phyloP scores from a whole-genome alignment of 352 stramenopile genomes.

The Globisporangium paddicum region DNA sequence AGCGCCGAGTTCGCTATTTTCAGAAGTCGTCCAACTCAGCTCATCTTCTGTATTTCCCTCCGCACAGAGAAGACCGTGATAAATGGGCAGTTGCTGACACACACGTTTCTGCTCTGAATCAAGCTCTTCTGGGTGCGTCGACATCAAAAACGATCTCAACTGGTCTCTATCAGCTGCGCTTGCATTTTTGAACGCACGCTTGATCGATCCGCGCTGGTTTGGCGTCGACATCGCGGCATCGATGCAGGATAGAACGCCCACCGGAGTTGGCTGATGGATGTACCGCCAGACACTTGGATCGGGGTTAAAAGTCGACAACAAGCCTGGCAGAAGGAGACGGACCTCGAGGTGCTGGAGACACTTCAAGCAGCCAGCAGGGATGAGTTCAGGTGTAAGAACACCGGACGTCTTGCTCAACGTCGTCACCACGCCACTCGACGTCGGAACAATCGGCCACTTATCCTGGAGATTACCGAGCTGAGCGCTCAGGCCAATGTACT shows the following conservation, averaged over 20 bases:
- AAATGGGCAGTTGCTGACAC: conserved; percentile 46
- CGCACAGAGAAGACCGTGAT: conserved; percentile 26
- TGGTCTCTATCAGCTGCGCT: conserved; percentile 29
- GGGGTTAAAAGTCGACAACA: conserved; percentile 51
- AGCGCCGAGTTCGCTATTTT: conserved; percentile 7
- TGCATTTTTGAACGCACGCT: conserved; percentile 18
- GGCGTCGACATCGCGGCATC: conserved; percentile 11
- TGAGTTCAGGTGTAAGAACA: conserved; percentile 50
- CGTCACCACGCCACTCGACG: conserved; percentile 32
- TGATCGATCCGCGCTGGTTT: conserved; percentile 3
- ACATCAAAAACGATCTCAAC: conserved; percentile 41
- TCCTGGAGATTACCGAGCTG: conserved; percentile 41
- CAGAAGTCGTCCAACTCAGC: conserved; percentile 18
- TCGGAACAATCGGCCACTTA: conserved; percentile 70
- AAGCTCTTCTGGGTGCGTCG: conserved; percentile 31
- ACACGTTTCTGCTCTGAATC: conserved; percentile 24
- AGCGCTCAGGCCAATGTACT: conserved; percentile 46
- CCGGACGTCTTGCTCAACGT: conserved; percentile 34
- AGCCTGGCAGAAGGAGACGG: conserved; percentile 43
- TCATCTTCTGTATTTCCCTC: conserved; percentile 13
- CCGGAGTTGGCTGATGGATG: conserved; percentile 63
- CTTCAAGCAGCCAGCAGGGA: conserved; percentile 32
- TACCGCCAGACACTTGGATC: conserved; percentile 63
- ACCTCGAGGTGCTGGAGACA: conserved; percentile 48
- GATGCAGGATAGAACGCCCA: conserved; percentile 46